Conservation (phyloP, 768 basidiomycete species). For the Leccinellum luteum region DNA sequence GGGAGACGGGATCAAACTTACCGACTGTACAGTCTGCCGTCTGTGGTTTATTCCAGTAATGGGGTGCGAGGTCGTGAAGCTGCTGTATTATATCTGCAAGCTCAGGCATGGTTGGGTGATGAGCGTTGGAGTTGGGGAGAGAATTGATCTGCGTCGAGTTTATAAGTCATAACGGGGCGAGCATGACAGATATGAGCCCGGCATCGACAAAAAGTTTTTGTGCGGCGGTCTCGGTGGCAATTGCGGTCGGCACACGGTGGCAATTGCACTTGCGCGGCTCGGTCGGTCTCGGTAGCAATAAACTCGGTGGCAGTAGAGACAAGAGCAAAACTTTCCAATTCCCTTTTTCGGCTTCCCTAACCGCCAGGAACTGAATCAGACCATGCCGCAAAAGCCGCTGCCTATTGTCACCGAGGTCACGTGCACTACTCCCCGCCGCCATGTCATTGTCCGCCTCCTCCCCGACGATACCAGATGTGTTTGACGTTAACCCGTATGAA, state of each 20-base stretch:
- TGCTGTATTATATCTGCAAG: not conserved
- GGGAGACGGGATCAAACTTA: conserved; percentile 30
- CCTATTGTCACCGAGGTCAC: not conserved
- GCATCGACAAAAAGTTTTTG: not conserved
- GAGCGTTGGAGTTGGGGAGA: no score
- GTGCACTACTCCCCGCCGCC: not conserved
- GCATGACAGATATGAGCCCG: not conserved
- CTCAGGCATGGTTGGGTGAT: no score
- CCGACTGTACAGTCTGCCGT: conserved; percentile 79
- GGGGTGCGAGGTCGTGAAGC: conserved; percentile 45
- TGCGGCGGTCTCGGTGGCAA: not conserved
- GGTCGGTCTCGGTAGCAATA: not conserved
- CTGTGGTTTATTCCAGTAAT: conserved; percentile 74
- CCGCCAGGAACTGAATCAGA: no score
- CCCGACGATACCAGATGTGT: conserved; percentile 13
- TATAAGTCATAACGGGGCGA: not conserved
- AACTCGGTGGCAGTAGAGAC: not conserved
- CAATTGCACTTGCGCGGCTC: not conserved
- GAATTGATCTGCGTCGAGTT: not conserved
- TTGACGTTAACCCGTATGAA: conserved; percentile 68
- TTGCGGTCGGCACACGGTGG: not conserved
- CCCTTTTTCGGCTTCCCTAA: no score
- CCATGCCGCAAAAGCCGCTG: no score
- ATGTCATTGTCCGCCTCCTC: conserved; percentile 1
- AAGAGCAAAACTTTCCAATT: not conserved